Percentiles rank a stretch among this genome's conserved stretches.
Conservation (phyloP, 345 rosid genomes). For the Ceriops tagal region DNA sequence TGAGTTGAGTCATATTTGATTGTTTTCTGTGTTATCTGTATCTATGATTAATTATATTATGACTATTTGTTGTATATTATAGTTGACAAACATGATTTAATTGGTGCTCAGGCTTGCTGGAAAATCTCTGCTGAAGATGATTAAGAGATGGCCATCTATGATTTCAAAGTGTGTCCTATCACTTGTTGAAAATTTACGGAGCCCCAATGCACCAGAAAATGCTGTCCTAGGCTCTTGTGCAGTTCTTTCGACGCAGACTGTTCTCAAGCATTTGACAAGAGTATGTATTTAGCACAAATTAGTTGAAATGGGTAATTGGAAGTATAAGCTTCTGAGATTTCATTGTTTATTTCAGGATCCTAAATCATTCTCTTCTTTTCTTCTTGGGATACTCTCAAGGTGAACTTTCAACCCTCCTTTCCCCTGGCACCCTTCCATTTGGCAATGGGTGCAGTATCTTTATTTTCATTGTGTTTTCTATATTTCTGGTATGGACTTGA, state of each 20-base stretch:
- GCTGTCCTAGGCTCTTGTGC: constrained; percentile 92
- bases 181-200: constrained; percentile 62
- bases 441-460: not conserved
- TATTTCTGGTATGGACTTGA: not conserved
- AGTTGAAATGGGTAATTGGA: constrained; percentile 17
- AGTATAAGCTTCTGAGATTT: constrained; percentile 30
- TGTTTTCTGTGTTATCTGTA: not conserved
- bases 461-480: not conserved
- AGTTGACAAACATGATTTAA: constrained; percentile 20
- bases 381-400: constrained; percentile 91
- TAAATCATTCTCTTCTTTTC: constrained; percentile 70
- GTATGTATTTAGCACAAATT: constrained; percentile 40
- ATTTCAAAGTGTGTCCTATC: constrained; percentile 79
- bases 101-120: constrained; percentile 81
- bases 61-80: not conserved
- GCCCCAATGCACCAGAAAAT: constrained; percentile 61
- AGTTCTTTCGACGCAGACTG: constrained; percentile 82
- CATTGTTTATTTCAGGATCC: constrained; percentile 63
- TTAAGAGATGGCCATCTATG: constrained; percentile 94
- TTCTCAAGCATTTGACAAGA: constrained; percentile 88
- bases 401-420: constrained; percentile 17
- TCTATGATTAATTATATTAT: not conserved
- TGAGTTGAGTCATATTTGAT: not conserved
- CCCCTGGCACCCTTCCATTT: not conserved
- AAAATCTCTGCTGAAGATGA: constrained; percentile 77